Evolutionary conservation across 2,329 filamentous ascomycete species (phyloP).

Genomic region (Sarocladium brachiariae): DNA sequence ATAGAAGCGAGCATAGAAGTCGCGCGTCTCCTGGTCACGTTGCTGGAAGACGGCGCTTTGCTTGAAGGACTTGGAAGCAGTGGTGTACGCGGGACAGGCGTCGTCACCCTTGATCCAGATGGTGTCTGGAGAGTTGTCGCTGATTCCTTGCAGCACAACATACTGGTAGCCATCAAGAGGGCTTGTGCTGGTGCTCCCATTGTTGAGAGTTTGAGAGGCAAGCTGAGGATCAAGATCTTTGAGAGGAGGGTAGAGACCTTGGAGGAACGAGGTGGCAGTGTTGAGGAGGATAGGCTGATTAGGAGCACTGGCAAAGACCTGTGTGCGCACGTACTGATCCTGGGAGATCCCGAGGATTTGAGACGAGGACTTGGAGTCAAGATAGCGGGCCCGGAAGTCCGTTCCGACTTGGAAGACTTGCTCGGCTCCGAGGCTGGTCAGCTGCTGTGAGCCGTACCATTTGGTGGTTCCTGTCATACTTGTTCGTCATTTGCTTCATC

Average conservation of each 20-base stretch:
- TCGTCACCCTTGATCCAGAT: conserved; percentile 32
- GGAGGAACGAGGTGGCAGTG: conserved; percentile 28
- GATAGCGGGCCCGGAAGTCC: conserved; percentile 18
- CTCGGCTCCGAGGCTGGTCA: conserved; percentile 27
- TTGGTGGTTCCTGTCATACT: conserved; percentile 24
- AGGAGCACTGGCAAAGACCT: conserved; percentile 26
- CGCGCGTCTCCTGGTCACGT: conserved; percentile 20
- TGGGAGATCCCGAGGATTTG: conserved; percentile 27
- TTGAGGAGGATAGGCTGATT: conserved; percentile 26
- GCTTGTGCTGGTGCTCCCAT: conserved; percentile 21
- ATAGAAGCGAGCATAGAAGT: conserved; percentile 25
- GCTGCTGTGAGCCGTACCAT: conserved; percentile 24
- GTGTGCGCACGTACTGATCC: conserved; percentile 23
- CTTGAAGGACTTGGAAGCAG: conserved; percentile 20
- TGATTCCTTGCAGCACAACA: conserved; percentile 23
- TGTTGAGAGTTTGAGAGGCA: conserved; percentile 23
- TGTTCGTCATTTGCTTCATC: conserved; percentile 5
- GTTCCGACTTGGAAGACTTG: conserved; percentile 24
- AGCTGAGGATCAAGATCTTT: conserved; percentile 20
- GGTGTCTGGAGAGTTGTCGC: conserved; percentile 25
- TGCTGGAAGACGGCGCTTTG: conserved; percentile 21
- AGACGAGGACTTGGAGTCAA: conserved; percentile 19
- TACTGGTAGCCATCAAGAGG: conserved; percentile 29
- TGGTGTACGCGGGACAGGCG: conserved; percentile 22
- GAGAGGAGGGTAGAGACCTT: conserved; percentile 28